A percentile compares a stretch with the other conserved stretches of the same genome.
phyloP scores from a whole-genome alignment of 352 stramenopile species.

The Pythium dissotocum region DNA sequence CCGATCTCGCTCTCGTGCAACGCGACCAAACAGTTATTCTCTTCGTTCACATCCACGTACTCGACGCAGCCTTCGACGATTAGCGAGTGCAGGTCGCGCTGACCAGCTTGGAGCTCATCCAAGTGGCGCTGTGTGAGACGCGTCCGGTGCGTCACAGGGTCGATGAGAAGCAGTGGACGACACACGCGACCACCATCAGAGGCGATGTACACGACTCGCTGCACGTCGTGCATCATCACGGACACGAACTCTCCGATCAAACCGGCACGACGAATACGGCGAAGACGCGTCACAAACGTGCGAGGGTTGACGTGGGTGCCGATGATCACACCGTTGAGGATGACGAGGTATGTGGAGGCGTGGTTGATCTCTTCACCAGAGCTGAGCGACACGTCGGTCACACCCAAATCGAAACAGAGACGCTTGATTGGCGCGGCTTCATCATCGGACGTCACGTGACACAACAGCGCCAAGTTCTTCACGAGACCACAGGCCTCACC shows the following conservation, averaged over 20 bases:
- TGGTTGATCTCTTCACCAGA: constrained; percentile 97
- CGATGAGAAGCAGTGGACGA: constrained; percentile 95
- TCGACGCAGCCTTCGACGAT: constrained; percentile 97
- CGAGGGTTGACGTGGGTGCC: constrained; percentile 94
- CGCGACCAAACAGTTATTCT: constrained; percentile 99
- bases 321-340: constrained; percentile 99
- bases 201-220: constrained; percentile 97
- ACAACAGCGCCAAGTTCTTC: constrained; percentile 99
- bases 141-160: constrained; percentile 87
- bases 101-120: constrained; percentile 83
- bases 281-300: constrained; percentile 86
- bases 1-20: constrained; percentile 93
- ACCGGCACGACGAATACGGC: constrained; percentile 80
- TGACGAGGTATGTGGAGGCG: constrained; percentile 94
- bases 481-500: constrained; percentile 99
- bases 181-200: constrained; percentile 98
- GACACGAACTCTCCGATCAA: constrained; percentile 97
- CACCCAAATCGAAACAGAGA: constrained; percentile 96
- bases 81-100: constrained; percentile 79
- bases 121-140: constrained; percentile 95
- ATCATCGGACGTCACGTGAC: constrained; percentile 94
- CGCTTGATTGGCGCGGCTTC: constrained; percentile 93
- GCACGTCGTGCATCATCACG: constrained; percentile 98
- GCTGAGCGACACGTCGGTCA: constrained; percentile 95
- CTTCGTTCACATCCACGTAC: constrained; percentile 99